Conservation (phyloP, 163 green algal species). For the Smithsoniella earleae region DNA sequence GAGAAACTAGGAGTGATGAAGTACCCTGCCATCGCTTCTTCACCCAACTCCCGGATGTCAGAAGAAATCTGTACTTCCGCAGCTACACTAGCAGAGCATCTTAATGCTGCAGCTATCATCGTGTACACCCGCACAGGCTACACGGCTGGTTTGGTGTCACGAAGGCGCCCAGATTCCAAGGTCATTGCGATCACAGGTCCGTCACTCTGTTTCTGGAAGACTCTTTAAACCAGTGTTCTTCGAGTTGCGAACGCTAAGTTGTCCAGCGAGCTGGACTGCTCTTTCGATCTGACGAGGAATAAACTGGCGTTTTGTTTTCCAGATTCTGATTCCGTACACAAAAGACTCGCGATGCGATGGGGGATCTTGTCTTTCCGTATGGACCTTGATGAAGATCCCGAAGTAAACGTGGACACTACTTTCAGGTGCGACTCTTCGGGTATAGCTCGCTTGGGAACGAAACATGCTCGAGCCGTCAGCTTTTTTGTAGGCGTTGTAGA, state of each 20-base stretch:
- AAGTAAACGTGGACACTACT: constrained; percentile 54
- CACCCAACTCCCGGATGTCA: not conserved
- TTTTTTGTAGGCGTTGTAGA: too few species aligned
- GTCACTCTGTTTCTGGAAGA: not conserved
- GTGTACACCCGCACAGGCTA: constrained; percentile 67
- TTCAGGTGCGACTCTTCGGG: constrained; percentile 45
- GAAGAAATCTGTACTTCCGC: constrained; percentile 24
- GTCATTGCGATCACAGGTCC: constrained; percentile 83
- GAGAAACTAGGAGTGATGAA: constrained; percentile 36
- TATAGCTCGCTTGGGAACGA: too few species aligned
- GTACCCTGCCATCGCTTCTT: not conserved
- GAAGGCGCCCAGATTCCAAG: constrained; percentile 62
- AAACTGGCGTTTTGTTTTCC: not conserved
- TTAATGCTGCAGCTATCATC: constrained; percentile 62
- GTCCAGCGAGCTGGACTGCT: too few species aligned
- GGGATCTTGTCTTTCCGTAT: constrained; percentile 71
- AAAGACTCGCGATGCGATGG: constrained; percentile 69
- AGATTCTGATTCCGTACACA: constrained; percentile 35
- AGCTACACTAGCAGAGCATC: constrained; percentile 20
- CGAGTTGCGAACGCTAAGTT: too few species aligned
- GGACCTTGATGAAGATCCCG: constrained; percentile 52
- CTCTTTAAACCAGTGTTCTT: too few species aligned
- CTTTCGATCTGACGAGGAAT: too few species aligned
- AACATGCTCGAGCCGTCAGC: too few species aligned
- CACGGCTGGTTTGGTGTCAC: constrained; percentile 67